Conservation (phyloP, 306 rosid genomes). For the Begonia peltatifolia region DNA sequence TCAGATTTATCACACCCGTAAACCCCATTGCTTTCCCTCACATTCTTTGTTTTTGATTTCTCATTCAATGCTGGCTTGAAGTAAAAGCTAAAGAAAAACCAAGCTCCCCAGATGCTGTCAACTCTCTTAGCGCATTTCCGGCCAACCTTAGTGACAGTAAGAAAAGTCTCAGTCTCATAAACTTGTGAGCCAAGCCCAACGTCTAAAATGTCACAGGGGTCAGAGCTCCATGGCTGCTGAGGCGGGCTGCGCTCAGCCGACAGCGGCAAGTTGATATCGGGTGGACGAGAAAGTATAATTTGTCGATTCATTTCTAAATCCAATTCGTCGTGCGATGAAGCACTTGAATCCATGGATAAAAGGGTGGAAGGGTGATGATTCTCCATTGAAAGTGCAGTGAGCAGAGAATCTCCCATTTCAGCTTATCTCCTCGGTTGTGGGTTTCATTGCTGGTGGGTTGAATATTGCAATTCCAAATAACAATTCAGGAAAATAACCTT, state of each 20-base stretch:
- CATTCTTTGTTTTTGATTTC: constrained; percentile 66
- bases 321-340: constrained; percentile 83
- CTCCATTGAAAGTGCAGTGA: constrained; percentile 70
- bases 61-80: constrained; percentile 67
- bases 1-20: constrained; percentile 73
- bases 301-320: constrained; percentile 85
- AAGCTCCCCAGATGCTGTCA: constrained; percentile 95
- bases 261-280: constrained; percentile 71
- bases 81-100: constrained; percentile 91
- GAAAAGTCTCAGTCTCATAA: constrained; percentile 57
- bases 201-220: constrained; percentile 68
- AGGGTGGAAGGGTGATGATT: constrained; percentile 84
- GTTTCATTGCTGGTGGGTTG: constrained; percentile 39
- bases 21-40: constrained; percentile 55
- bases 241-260: constrained; percentile 89
- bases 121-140: constrained; percentile 66
- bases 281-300: constrained; percentile 55
- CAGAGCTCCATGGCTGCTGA: constrained; percentile 56
- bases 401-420: constrained; percentile 66
- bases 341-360: constrained; percentile 93
- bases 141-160: constrained; percentile 53
- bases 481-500: constrained; percentile 56
- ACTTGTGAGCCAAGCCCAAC: constrained; percentile 79
- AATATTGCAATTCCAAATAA: constrained; percentile 43
- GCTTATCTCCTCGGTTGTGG: constrained; percentile 39